Evolutionary conservation across 2,329 filamentous ascomycete species (phyloP).

Genomic region (Exophiala alcalophila): DNA sequence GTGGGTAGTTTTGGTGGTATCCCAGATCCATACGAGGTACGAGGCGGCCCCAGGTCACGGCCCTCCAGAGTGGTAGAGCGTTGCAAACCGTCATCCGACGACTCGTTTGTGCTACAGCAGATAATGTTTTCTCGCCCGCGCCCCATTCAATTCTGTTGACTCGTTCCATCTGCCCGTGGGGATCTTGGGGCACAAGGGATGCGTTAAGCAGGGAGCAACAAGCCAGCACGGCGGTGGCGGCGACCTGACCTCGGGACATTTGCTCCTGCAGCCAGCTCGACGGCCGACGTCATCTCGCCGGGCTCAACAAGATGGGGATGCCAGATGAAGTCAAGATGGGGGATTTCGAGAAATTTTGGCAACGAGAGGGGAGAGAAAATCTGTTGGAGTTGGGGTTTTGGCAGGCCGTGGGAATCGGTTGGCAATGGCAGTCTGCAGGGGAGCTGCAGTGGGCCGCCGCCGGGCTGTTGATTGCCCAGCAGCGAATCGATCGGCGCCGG

Average conservation of each 20-base stretch:
- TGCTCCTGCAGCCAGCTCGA: slow-evolving; percentile 4
- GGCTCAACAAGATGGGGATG: slow-evolving; percentile 17
- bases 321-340: too few species aligned
- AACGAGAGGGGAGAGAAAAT: slow-evolving; percentile 6
- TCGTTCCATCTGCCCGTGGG: slow-evolving; percentile 16
- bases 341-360: slow-evolving; percentile 8
- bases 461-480: slow-evolving; percentile 13
- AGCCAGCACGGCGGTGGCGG: not conserved
- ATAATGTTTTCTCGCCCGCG: too few species aligned
- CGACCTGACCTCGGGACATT: slow-evolving; percentile 8
- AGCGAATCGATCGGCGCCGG: slow-evolving; percentile 21
- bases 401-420: slow-evolving; percentile 9
- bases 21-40: slow-evolving; percentile 17
- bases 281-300: slow-evolving; percentile 11
- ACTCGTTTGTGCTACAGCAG: too few species aligned
- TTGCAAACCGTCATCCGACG: too few species aligned
- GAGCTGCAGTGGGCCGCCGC: slow-evolving; percentile 10
- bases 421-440: slow-evolving; percentile 8
- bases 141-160: too few species aligned
- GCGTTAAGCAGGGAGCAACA: not conserved
- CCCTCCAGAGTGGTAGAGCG: too few species aligned
- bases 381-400: slow-evolving; percentile 24
- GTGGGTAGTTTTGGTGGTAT: too few species aligned
- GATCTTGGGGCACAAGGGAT: slow-evolving; percentile 6
- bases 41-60: too few species aligned